These are phyloP conservation scores for Pholiota molesta DNA, from an alignment of 768 basidiomycete species.

Conservation along the genomic window DNA sequence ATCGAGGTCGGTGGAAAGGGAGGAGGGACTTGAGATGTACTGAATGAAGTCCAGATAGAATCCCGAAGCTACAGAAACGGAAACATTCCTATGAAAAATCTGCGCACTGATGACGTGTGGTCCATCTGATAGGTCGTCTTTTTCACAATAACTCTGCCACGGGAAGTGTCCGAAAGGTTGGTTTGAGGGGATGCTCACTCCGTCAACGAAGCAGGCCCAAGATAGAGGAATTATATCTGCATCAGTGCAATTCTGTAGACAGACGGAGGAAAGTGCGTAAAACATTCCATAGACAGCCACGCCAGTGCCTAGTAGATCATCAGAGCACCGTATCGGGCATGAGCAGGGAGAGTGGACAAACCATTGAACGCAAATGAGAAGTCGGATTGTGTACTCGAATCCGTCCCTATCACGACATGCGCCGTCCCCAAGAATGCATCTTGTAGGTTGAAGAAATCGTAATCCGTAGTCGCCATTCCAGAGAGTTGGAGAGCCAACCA, in stretches of 20 bases:
- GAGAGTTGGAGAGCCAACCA: neutral
- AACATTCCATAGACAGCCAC: neutral
- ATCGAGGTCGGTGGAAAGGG: neutral
- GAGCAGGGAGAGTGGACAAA: neutral
- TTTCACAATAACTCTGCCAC: neutral
- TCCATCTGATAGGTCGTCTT: neutral
- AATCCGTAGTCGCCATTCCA: neutral
- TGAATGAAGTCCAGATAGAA: constrained; percentile 1
- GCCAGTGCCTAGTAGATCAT: neutral
- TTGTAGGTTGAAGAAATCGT: neutral
- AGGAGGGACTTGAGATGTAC: neutral
- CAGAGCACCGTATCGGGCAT: too few species aligned
- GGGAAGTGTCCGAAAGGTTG: neutral
- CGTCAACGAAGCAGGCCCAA: neutral
- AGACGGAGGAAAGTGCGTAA: neutral
- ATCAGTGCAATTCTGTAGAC: neutral
- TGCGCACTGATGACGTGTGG: neutral
- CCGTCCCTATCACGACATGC: neutral
- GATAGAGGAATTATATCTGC: neutral
- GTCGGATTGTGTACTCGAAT: neutral
- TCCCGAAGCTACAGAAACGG: neutral
- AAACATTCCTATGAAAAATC: neutral
- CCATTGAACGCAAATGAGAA: neutral
- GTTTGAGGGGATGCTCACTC: neutral
- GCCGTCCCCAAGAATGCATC: neutral